Evolutionary conservation across 768 basidiomycete genomes (phyloP).

Genomic region (Podaxis carcinomalis): DNA sequence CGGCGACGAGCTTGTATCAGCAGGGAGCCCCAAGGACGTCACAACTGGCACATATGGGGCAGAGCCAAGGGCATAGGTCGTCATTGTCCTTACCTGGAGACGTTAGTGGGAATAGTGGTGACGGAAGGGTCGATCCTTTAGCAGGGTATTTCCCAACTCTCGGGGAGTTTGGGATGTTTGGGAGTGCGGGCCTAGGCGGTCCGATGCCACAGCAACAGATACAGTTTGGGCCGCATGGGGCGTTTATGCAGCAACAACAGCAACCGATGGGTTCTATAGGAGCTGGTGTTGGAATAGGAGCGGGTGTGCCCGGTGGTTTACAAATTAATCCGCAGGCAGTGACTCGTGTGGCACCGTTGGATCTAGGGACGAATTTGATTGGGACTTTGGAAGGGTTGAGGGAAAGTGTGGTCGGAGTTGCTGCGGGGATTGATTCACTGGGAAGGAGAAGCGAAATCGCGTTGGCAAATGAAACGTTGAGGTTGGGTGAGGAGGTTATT

Average conservation of each 20-base stretch:
- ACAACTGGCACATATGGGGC: not conserved
- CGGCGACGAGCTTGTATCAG: not conserved
- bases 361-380: constrained; percentile 8
- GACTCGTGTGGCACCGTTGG: constrained; percentile 7
- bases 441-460: constrained; percentile 15
- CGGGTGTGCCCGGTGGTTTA: not conserved
- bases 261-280: not conserved
- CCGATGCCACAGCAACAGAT: not conserved
- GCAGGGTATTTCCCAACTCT: constrained; percentile 4
- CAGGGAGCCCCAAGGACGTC: not conserved
- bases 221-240: not conserved
- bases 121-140: constrained; percentile 4
- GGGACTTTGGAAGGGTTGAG: constrained; percentile 13
- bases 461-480: constrained; percentile 55
- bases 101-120: not conserved
- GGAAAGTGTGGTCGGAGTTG: constrained; percentile 11
- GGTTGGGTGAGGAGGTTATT: constrained; percentile 71
- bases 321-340: constrained; percentile 6
- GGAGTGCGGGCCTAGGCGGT: not conserved
- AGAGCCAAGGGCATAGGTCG: not conserved
- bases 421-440: constrained; percentile 12
- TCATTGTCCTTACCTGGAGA: constrained; percentile 2
- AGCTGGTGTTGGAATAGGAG: not conserved
- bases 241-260: constrained; percentile 4
- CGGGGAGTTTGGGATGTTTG: not conserved